These are phyloP conservation scores for Geranium incanum DNA, from an alignment of 441 rosid genomes.

Conservation along the genomic window DNA sequence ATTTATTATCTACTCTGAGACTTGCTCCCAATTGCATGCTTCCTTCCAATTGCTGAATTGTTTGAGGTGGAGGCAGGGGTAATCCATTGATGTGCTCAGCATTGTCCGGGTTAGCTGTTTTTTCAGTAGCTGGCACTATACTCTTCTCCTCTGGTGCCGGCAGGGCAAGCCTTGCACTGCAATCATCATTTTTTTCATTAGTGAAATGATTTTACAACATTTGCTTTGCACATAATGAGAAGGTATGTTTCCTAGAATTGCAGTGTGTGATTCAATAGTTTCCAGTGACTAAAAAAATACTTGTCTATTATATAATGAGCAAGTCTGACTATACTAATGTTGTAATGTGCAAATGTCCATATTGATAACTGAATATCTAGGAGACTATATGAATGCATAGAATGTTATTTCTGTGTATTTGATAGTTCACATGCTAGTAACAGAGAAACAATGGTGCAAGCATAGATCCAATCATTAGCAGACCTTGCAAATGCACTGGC, in stretches of 20 bases:
- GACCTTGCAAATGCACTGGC: conserved; percentile 99
- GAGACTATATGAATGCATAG: conserved; percentile 1
- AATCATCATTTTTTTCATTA: conserved; percentile 15
- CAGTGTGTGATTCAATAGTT: not conserved
- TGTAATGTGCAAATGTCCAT: not conserved
- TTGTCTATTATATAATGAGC: not conserved
- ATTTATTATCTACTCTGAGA: conserved; percentile 14
- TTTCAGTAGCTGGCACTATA: conserved; percentile 34
- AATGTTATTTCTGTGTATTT: conserved; percentile 6
- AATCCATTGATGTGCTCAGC: conserved; percentile 34
- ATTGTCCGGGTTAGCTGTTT: conserved; percentile 26
- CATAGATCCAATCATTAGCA: conserved; percentile 18
- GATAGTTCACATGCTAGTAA: not conserved
- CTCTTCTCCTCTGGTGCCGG: conserved; percentile 80
- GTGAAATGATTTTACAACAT: conserved; percentile 15
- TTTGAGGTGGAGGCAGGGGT: conserved; percentile 36
- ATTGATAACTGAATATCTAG: conserved; percentile 6
- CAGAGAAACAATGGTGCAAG: not conserved
- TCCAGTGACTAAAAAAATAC: not conserved
- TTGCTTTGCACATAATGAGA: conserved; percentile 10
- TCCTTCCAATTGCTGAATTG: conserved; percentile 31
- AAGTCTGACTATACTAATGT: not conserved
- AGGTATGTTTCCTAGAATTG: conserved; percentile 10
- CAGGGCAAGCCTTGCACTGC: conserved; percentile 90
- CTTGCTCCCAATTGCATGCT: conserved; percentile 21